These are phyloP conservation scores for Solanum chilense DNA, from an alignment of 257 asterid genomes.

Conservation along the genomic window DNA sequence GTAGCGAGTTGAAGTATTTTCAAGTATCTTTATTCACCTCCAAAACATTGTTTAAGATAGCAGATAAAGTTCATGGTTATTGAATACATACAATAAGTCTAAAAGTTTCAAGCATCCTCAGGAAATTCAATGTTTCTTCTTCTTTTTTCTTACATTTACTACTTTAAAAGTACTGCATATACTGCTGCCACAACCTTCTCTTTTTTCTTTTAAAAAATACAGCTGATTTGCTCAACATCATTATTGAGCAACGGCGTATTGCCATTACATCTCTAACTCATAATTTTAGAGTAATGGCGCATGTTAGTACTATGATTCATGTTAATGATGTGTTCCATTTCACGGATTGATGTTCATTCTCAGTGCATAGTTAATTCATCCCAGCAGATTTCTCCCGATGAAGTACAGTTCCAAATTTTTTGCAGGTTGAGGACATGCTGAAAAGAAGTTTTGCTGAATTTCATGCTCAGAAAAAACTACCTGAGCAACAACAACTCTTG, in stretches of 20 bases:
- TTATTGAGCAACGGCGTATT: not conserved
- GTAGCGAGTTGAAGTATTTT: not conserved
- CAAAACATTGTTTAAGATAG: not conserved
- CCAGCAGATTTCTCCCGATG: not conserved
- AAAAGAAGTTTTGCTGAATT: conserved; percentile 99
- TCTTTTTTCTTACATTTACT: not conserved
- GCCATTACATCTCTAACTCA: not conserved
- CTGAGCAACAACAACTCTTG: conserved; percentile 76
- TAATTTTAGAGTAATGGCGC: not conserved
- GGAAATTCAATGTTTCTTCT: not conserved
- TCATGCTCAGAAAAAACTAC: conserved; percentile 96
- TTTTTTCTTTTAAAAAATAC: not conserved
- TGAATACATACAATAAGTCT: not conserved
- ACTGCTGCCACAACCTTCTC: not conserved
- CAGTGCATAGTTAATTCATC: not conserved
- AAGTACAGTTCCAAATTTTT: not conserved
- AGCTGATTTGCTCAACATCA: not conserved
- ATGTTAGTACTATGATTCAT: not conserved
- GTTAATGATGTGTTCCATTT: not conserved
- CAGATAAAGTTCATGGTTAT: not conserved
- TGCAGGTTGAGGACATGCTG: conserved; percentile 98
- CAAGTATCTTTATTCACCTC: not conserved
- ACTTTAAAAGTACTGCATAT: not conserved
- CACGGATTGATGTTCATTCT: not conserved
- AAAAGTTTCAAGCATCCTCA: not conserved